Percentiles rank a stretch among this genome's conserved stretches.
Evolutionary conservation across 1,139 yeast species (phyloP).

Genomic region (Taphrina communis): DNA sequence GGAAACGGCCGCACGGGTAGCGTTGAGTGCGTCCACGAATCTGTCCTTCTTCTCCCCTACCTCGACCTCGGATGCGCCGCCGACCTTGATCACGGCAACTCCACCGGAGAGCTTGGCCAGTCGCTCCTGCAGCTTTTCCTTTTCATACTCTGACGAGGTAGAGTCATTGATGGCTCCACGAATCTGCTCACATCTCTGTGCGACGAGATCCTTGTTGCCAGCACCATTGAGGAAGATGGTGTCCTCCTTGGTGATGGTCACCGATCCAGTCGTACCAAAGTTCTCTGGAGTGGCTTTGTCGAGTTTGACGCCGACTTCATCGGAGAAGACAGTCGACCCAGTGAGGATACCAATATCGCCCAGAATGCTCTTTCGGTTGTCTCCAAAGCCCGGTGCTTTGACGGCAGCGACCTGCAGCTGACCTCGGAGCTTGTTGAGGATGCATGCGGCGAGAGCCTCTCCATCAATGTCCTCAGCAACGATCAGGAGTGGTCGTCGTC

Average conservation of each 20-base stretch:
- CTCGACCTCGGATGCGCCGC: constrained; percentile 98
- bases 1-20: constrained; percentile 99
- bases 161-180: constrained; percentile 75
- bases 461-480: constrained; percentile 98
- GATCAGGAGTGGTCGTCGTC: constrained; percentile 92
- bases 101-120: constrained; percentile 98
- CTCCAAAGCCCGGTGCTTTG: constrained; percentile 99
- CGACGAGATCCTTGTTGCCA: constrained; percentile 86
- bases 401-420: constrained; percentile 99
- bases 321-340: constrained; percentile 98
- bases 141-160: constrained; percentile 89
- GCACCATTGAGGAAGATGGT: constrained; percentile 95
- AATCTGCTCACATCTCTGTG: constrained; percentile 95
- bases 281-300: constrained; percentile 92
- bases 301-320: constrained; percentile 96
- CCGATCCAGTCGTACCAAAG: constrained; percentile 90
- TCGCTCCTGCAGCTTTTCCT: constrained; percentile 97
- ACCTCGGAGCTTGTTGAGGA: constrained; percentile 96
- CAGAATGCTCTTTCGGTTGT: constrained; percentile 95
- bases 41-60: constrained; percentile 99
- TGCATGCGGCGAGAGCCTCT: constrained; percentile 99
- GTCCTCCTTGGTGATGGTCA: constrained; percentile 96
- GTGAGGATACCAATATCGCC: constrained; percentile 97
- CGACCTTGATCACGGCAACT: constrained; percentile 98
- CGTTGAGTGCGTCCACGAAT: constrained; percentile 98